Evolutionary conservation across 441 rosid genomes (phyloP).

Genomic region (Pelargonium citronellum): DNA sequence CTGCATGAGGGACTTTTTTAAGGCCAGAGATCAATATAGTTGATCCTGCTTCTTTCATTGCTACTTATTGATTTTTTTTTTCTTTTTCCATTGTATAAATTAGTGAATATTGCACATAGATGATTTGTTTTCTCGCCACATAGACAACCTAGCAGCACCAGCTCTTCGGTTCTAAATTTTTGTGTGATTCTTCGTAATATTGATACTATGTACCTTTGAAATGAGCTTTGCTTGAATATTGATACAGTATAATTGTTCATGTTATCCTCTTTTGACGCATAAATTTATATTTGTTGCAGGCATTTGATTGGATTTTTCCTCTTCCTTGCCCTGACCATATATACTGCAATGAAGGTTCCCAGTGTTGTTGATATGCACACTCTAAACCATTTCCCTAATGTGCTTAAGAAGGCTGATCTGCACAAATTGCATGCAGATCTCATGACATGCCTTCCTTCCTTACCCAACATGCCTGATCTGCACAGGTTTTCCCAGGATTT

Average conservation of each 20-base stretch:
- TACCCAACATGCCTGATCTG: slow-evolving; percentile 50
- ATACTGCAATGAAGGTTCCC: slow-evolving; percentile 72
- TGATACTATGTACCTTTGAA: not conserved
- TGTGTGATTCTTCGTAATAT: not conserved
- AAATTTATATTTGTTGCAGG: slow-evolving; percentile 37
- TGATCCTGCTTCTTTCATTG: too few relatives aligned
- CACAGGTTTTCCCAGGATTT: slow-evolving; percentile 45
- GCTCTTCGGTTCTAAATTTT: not conserved
- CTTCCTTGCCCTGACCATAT: slow-evolving; percentile 76
- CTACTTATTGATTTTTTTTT: too few relatives aligned
- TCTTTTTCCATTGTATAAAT: too few relatives aligned
- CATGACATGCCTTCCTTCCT: slow-evolving; percentile 57
- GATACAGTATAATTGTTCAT: too few relatives aligned
- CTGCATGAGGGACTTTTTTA: too few relatives aligned
- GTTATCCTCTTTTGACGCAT: too few relatives aligned
- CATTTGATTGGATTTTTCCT: slow-evolving; percentile 94
- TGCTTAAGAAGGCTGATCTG: slow-evolving; percentile 59
- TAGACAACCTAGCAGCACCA: not conserved
- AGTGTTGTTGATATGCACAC: slow-evolving; percentile 67
- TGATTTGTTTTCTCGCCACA: not conserved
- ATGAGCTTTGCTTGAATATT: too few relatives aligned
- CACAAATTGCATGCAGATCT: slow-evolving; percentile 56
- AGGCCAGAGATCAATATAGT: too few relatives aligned
- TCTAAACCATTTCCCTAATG: slow-evolving; percentile 59
- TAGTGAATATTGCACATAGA: not conserved